These are phyloP conservation scores for Neobulgaria alba DNA, from an alignment of 2,329 filamentous ascomycete genomes.

Conservation along the genomic window DNA sequence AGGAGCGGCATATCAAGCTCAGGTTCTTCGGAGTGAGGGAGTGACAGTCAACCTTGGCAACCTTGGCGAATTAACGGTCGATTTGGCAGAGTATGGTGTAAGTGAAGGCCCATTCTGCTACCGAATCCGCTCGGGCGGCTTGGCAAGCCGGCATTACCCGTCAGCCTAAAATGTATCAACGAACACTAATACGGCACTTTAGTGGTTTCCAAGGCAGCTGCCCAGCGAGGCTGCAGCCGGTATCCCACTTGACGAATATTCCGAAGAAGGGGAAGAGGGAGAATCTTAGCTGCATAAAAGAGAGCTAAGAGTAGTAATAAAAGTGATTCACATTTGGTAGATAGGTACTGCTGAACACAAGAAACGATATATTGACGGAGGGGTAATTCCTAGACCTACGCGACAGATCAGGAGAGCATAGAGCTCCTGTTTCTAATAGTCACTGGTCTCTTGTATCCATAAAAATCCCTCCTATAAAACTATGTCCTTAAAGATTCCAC, in stretches of 20 bases:
- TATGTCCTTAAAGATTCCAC: constrained; percentile 16
- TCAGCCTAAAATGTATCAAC: too few species aligned
- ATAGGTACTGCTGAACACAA: too few species aligned
- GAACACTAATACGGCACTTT: too few species aligned
- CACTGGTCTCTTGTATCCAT: constrained; percentile 9
- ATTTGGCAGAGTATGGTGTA: constrained; percentile 28
- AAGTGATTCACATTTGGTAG: too few species aligned
- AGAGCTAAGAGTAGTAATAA: too few species aligned
- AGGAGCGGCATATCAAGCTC: constrained; percentile 30
- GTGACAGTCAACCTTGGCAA: constrained; percentile 28
- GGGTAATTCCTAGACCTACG: constrained; percentile 20
- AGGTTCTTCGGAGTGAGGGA: constrained; percentile 29
- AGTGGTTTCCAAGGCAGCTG: constrained; percentile 34
- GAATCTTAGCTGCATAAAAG: not conserved
- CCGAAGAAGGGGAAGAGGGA: constrained; percentile 12
- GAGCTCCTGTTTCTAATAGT: constrained; percentile 11
- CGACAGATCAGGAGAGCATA: constrained; percentile 21
- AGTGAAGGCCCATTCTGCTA: too few species aligned
- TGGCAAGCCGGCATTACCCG: too few species aligned
- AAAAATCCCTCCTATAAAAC: constrained; percentile 16
- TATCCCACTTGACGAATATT: constrained; percentile 14
- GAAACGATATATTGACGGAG: constrained; percentile 8
- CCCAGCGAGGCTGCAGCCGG: constrained; percentile 23
- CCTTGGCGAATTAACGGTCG: constrained; percentile 29
- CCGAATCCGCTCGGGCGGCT: too few species aligned